Conservation (phyloP, 1,139 yeast species). For the Debaryomyces subglobosus region DNA sequence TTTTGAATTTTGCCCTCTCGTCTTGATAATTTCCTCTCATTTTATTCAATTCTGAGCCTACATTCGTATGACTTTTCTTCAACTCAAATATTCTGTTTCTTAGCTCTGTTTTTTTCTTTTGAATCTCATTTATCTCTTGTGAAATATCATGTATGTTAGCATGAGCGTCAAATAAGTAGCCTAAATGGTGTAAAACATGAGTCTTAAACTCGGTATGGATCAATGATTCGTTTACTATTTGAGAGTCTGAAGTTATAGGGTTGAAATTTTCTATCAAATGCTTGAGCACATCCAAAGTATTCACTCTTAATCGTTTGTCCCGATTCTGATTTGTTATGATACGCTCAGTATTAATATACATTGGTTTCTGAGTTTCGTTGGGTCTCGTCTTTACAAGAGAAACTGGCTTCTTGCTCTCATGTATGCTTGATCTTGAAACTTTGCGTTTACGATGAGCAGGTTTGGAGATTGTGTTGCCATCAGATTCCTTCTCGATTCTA, state of each 20-base stretch:
- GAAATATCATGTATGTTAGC: constrained; percentile 46
- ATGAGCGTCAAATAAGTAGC: constrained; percentile 38
- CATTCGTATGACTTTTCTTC: constrained; percentile 38
- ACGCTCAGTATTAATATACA: constrained; percentile 33
- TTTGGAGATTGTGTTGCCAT: neutral
- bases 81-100: constrained; percentile 44
- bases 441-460: neutral
- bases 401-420: constrained; percentile 11
- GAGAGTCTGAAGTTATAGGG: constrained; percentile 21
- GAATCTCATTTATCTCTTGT: constrained; percentile 38
- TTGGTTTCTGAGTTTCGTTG: constrained; percentile 30
- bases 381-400: constrained; percentile 25
- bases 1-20: constrained; percentile 26
- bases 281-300: constrained; percentile 42
- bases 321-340: constrained; percentile 24
- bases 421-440: neutral
- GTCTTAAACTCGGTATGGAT: constrained; percentile 36
- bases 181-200: constrained; percentile 33
- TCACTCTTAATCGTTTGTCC: constrained; percentile 31
- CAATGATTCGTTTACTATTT: constrained; percentile 22
- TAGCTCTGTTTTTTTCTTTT: constrained; percentile 41
- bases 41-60: constrained; percentile 43
- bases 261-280: constrained; percentile 33
- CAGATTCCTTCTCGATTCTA: neutral
- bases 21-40: constrained; percentile 35